Evolutionary conservation across 2,329 filamentous ascomycete genomes (phyloP).

Genomic region (Colletotrichum tropicale): DNA sequence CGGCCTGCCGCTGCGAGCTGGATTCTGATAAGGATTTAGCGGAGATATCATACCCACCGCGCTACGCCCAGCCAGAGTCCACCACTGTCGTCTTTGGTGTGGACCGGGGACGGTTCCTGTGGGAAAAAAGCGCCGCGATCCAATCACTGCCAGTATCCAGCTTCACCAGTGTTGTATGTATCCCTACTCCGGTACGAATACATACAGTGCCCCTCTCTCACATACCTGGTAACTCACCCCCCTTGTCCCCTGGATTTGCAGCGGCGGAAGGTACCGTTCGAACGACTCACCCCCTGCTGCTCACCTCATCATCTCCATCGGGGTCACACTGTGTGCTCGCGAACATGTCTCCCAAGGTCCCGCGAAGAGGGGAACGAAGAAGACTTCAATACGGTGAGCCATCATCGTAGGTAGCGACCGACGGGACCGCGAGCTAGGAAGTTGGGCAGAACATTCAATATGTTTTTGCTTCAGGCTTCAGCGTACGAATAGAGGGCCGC

Average conservation of each 20-base stretch:
- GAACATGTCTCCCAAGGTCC: not conserved
- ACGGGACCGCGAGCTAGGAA: not conserved
- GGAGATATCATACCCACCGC: not conserved
- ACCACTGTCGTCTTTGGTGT: not conserved
- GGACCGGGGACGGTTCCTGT: not conserved
- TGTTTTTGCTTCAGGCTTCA: not conserved
- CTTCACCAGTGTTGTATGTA: not conserved
- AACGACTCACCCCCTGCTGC: not conserved
- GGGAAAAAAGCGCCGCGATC: not conserved
- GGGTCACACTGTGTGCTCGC: not conserved
- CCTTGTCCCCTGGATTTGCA: not conserved
- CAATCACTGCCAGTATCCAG: not conserved
- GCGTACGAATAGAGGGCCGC: not conserved
- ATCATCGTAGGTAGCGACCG: not conserved
- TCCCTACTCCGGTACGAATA: not conserved
- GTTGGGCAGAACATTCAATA: not conserved
- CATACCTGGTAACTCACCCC: not conserved
- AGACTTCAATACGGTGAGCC: not conserved
- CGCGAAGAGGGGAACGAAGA: not conserved
- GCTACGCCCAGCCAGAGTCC: not conserved
- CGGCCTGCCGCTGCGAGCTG: not conserved
- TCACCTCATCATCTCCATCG: not conserved
- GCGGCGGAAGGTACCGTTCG: not conserved
- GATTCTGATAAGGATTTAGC: conserved; percentile 10
- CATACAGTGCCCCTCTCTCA: not conserved